Conservation (phyloP, 1,284 basidiomycete species). For the Cutaneotrichosporon sp. region DNA sequence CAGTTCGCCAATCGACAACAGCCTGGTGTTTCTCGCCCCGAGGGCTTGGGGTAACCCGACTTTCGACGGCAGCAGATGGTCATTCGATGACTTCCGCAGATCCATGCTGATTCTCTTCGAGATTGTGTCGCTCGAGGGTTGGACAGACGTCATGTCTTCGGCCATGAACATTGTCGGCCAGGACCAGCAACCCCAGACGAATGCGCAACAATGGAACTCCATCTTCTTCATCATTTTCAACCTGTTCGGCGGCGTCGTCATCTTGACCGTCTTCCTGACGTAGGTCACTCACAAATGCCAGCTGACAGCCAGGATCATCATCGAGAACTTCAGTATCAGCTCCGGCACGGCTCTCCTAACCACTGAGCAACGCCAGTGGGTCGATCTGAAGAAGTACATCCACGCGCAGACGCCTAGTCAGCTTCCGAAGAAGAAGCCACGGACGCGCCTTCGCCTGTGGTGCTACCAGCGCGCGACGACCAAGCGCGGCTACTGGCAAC, state of each 20-base stretch:
- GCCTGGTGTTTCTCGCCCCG: conserved; percentile 68
- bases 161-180: conserved; percentile 76
- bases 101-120: conserved; percentile 93
- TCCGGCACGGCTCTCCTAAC: conserved; percentile 83
- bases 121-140: conserved; percentile 93
- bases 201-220: conserved; percentile 75
- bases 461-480: conserved; percentile 86
- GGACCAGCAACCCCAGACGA: conserved; percentile 67
- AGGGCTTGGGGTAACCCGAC: conserved; percentile 85
- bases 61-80: conserved; percentile 71
- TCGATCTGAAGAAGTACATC: conserved; percentile 86
- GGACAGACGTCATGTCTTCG: conserved; percentile 86
- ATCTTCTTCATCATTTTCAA: conserved; percentile 95
- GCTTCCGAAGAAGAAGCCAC: conserved; percentile 46
- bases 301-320: conserved; percentile 66
- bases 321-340: conserved; percentile 84
- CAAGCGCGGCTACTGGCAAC: conserved; percentile 93
- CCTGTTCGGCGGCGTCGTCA: conserved; percentile 84
- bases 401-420: conserved; percentile 80
- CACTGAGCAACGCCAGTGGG: conserved; percentile 90
- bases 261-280: conserved; percentile 85
- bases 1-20: conserved; percentile 55
- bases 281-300: conserved; percentile 40
- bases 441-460: conserved; percentile 65
- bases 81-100: conserved; percentile 84